Evolutionary conservation across 192 early-diverging fungal genomes (phyloP), one percentile per base, ranked within the genome.

Genomic region (Backusella macrospora): DNA sequence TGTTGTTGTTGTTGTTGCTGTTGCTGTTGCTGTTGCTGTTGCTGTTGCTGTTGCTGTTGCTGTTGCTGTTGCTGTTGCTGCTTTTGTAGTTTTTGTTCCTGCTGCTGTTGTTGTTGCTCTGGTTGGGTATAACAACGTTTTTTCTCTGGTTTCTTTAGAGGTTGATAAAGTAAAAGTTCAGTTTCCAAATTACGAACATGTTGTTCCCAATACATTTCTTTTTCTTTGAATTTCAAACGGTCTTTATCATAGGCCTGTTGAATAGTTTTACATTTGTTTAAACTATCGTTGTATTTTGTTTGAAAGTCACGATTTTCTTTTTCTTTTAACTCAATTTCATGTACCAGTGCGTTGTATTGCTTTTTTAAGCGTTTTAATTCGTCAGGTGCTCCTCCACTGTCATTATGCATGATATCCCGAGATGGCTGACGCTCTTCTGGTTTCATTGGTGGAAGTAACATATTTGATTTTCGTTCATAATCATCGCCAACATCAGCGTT

Each of bases 401-500:
- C 52, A 59, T 59, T 59, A 59, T 59, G 52, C 52, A 59, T 59
- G 21, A 59, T 23, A 29, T 59, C 52, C 52, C 52, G 52, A 59
- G 52, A 59, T 59, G 52, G 52, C 52, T 59, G 52, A 59, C 52
- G 52, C 23, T 59, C 52, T 59, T 59, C 52, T 59, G 52, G 52
- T 59, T 59, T 59, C 52, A 59, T 59, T 59, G 52, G 52, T 59
- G 52, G 52, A 59, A 59, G 52, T 59, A 23, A 59, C 52, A 59
- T 59, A 5, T 9, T 59, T 59, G 52, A 59, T 26, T 23, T 26
- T 59, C 23, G 52, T 23, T 59, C 52, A 59, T 59, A 59, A 8
- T 23, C 52, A 59, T 23, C 52, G 52, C 21, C 16, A 6, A n/a
- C 52, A 59, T 23, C 52, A 23, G 21, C 29, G 29, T 34, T 34